Evolutionary conservation across 1,284 basidiomycete species (phyloP), one percentile per base, ranked within the genome.

Genomic region (Rhodotorula sp.): DNA sequence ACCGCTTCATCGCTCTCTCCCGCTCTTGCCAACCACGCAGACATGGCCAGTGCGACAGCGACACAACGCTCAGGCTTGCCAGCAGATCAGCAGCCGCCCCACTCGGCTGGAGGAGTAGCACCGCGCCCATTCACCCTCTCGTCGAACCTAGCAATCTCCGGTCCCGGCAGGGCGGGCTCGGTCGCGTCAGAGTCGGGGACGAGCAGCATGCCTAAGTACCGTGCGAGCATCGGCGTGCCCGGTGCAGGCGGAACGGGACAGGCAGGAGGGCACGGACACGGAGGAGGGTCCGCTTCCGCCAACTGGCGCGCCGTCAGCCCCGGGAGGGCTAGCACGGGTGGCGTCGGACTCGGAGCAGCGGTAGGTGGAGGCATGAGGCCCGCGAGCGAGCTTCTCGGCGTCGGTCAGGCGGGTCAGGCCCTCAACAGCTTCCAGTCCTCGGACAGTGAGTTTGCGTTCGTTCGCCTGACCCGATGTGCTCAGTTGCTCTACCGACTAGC

Each of bases 391-490:
- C 34, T 60, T 24, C 59, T 66, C 47, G 32, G n/a, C 7, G 64
- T 27, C 19, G 48, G 51, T 44, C 44, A 59, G 36, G 55, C 17
- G 55, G 36, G 24, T 39, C 55, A 27, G 27, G 29, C 27, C 19
- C 27, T 39, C 24, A 44, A 34, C n/a, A 54, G 57, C n/a, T 64
- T 59, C 39, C 48, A 52, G 51, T 62, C 67, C 19, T 58, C 61
- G 0, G 70, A 72, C 49, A 68, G 67, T 68, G 53, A 48, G 70
- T 65, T 44, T 15, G 36, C 39, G 39, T 13, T 44, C 30, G n/a
- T 34, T 9, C 29, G 10, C 30, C 20, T 11, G 10, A 24, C 17
- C 11, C 5, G 46, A 44, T n/a, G 20, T n/a, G 1, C 54, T n/a
- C 49, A 36, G 27, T 30, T 17, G 24, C 13, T 11, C 17, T 19